Percentiles rank a stretch among this genome's conserved stretches.
Evolutionary conservation across 2,329 filamentous ascomycete genomes (phyloP).

Genomic region (Pestalotiopsis sp.): DNA sequence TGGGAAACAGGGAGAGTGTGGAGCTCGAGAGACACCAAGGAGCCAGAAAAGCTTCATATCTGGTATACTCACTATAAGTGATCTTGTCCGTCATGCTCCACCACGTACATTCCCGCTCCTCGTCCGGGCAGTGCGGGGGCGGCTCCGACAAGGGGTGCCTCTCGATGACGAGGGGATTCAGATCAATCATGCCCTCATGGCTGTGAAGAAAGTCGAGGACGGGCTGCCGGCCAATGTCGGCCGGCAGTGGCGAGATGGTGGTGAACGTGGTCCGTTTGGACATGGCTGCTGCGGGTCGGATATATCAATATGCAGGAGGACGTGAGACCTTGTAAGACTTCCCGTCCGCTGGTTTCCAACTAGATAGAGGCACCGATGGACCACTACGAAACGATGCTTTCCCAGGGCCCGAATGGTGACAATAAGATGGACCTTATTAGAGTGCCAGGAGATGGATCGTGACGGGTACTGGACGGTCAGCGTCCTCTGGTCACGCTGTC

Average conservation of each 20-base stretch:
- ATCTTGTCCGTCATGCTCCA: constrained; percentile 80
- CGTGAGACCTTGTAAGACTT: too few species aligned
- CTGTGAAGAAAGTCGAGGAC: constrained; percentile 77
- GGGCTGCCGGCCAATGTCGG: constrained; percentile 66
- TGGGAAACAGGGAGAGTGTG: neutral
- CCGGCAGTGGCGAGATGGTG: constrained; percentile 76
- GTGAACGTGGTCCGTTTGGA: constrained; percentile 74
- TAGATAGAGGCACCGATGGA: too few species aligned
- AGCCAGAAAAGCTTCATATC: neutral
- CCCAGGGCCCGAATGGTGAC: too few species aligned
- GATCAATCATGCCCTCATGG: constrained; percentile 82
- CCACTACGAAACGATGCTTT: too few species aligned
- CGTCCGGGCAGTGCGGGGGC: constrained; percentile 65
- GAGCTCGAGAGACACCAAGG: neutral
- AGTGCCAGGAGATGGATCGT: too few species aligned
- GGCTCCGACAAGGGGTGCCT: constrained; percentile 65
- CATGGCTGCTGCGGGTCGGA: constrained; percentile 47
- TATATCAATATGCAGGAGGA: too few species aligned
- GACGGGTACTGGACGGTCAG: too few species aligned
- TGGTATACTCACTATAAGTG: constrained; percentile 47
- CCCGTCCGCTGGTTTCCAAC: too few species aligned
- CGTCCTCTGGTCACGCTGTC: too few species aligned
- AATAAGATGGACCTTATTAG: too few species aligned
- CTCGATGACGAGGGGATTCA: constrained; percentile 81
- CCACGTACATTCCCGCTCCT: constrained; percentile 76